These are phyloP conservation scores for Cornus controversa DNA, from an alignment of 148 eudicot genomes.

Conservation along the genomic window DNA sequence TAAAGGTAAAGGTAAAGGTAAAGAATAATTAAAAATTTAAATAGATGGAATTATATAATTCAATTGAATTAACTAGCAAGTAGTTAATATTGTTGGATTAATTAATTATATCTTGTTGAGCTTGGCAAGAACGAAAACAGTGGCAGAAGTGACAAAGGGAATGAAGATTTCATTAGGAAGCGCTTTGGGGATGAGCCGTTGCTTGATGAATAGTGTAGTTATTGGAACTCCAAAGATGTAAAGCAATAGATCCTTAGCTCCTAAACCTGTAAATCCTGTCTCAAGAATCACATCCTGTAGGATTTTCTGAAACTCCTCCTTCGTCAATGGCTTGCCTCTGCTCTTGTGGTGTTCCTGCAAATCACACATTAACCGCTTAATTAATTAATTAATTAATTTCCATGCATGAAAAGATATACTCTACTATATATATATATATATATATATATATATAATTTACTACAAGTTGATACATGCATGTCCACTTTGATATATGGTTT, in stretches of 20 bases:
- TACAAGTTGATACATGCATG: too few species aligned
- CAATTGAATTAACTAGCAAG: too few species aligned
- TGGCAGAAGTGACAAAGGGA: slow-evolving; percentile 70
- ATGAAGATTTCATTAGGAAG: slow-evolving; percentile 69
- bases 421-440: too few species aligned
- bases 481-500: too few species aligned
- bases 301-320: slow-evolving; percentile 67
- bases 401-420: too few species aligned
- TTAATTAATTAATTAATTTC: too few species aligned
- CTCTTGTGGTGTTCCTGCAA: slow-evolving; percentile 56
- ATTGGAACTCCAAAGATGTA: slow-evolving; percentile 75
- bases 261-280: slow-evolving; percentile 60
- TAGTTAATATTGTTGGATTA: slow-evolving; percentile 1
- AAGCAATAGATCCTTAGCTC: slow-evolving; percentile 72
- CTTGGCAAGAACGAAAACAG: slow-evolving; percentile 69
- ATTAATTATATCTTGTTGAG: slow-evolving; percentile 51
- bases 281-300: slow-evolving; percentile 57
- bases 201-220: slow-evolving; percentile 49
- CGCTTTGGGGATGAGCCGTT: slow-evolving; percentile 41
- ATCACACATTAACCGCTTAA: too few species aligned
- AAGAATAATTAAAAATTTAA: too few species aligned
- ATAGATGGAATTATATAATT: too few species aligned
- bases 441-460: too few species aligned
- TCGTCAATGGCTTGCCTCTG: slow-evolving; percentile 33
- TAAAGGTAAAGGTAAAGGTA: too few species aligned